These are phyloP conservation scores for Rhodotorula mucilaginosa DNA, from an alignment of 1,284 basidiomycete species.

Conservation along the genomic window DNA sequence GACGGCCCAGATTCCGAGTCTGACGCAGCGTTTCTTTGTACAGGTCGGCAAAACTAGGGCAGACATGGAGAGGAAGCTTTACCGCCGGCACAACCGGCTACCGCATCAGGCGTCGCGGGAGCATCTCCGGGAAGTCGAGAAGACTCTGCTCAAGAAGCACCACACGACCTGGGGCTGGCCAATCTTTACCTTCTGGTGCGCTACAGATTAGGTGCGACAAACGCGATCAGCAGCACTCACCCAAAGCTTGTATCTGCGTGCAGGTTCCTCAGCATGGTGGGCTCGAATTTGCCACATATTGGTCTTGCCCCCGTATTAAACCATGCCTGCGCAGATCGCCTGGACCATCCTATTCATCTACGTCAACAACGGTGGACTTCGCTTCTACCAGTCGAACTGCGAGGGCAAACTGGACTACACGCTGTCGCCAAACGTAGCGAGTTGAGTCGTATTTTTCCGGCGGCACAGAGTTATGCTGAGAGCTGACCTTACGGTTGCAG, in stretches of 20 bases:
- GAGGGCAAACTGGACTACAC: not conserved
- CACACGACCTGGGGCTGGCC: not conserved
- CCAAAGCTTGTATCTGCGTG: not conserved
- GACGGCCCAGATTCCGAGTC: not conserved
- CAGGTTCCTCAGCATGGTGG: constrained; percentile 6
- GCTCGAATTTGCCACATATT: not conserved
- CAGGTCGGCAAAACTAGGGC: not conserved
- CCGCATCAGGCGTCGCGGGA: not conserved
- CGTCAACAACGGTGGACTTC: not conserved
- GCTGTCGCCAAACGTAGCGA: constrained; percentile 1
- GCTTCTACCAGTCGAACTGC: constrained; percentile 15
- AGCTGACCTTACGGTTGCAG: not conserved
- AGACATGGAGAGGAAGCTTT: not conserved
- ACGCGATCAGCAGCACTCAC: not conserved
- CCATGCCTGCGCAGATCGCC: too few species aligned
- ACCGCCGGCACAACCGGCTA: too few species aligned
- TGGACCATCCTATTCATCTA: constrained; percentile 9
- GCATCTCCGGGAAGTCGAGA: not conserved
- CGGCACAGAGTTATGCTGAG: not conserved
- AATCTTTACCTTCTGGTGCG: not conserved
- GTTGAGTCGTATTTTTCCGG: not conserved
- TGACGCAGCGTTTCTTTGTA: not conserved
- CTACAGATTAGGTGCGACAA: too few species aligned
- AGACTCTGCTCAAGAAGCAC: not conserved
- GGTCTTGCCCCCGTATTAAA: too few species aligned